These are phyloP conservation scores for Aspergillus brasiliensis DNA, from an alignment of 2,329 filamentous ascomycete species.

Conservation along the genomic window DNA sequence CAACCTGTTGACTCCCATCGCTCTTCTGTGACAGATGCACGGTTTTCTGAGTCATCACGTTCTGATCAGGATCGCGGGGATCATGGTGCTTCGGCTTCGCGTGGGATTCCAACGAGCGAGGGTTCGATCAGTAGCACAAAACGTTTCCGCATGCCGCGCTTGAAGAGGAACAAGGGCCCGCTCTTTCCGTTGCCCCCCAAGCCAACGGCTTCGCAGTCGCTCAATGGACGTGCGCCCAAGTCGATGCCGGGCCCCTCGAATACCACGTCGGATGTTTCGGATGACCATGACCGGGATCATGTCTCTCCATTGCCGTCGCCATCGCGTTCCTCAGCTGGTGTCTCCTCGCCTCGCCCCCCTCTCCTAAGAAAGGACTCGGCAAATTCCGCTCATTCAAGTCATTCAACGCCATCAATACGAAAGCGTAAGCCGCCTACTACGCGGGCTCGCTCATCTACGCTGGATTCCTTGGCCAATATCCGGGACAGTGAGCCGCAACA, in stretches of 20 bases:
- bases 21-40: constrained; percentile 63
- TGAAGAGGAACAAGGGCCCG: constrained; percentile 73
- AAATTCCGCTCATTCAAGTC: constrained; percentile 66
- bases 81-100: constrained; percentile 61
- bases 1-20: constrained; percentile 65
- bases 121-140: constrained; percentile 64
- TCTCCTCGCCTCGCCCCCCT: constrained; percentile 49
- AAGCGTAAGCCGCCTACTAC: constrained; percentile 54
- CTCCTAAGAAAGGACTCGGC: constrained; percentile 63
- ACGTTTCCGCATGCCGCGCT: constrained; percentile 78
- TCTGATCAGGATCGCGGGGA: constrained; percentile 83
- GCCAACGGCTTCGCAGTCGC: constrained; percentile 36
- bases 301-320: constrained; percentile 51
- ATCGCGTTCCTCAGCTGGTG: constrained; percentile 55
- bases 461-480: constrained; percentile 76
- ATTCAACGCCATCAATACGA: constrained; percentile 59
- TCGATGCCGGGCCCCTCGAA: constrained; percentile 24
- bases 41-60: constrained; percentile 82
- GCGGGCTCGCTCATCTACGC: constrained; percentile 82
- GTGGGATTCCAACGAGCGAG: constrained; percentile 64
- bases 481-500: constrained; percentile 71
- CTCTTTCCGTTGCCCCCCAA: constrained; percentile 89
- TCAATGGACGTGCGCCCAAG: constrained; percentile 19
- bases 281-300: constrained; percentile 31
- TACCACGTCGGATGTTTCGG: constrained; percentile 28